A percentile compares a stretch with the other conserved stretches of the same genome.
Evolutionary conservation across 129 eudicot species (phyloP).

Genomic region (Artemisia annua): DNA sequence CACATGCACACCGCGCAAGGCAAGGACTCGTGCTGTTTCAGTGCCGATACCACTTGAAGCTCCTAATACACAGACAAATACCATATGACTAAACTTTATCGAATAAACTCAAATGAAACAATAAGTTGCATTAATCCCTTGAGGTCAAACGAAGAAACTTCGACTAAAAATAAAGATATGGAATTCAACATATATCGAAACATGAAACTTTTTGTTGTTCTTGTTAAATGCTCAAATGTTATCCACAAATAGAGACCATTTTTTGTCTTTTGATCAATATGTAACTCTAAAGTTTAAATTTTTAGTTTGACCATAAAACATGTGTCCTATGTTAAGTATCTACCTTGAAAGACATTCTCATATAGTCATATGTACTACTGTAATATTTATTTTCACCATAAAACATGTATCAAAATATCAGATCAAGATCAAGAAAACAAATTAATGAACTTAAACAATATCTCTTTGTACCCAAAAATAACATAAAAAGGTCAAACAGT

Average conservation of each 20-base stretch:
- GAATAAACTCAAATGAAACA: too few species aligned
- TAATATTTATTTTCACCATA: neutral
- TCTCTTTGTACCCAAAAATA: slow-evolving; percentile 1
- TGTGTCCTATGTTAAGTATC: neutral
- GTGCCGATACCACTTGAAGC: slow-evolving; percentile 80
- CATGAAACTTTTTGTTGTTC: neutral
- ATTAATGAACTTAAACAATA: neutral
- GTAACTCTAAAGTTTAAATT: neutral
- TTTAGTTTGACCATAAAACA: neutral
- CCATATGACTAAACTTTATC: too few species aligned
- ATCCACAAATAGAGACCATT: neutral
- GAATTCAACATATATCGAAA: neutral
- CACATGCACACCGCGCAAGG: slow-evolving; percentile 63
- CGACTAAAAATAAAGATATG: neutral
- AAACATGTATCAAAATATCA: neutral
- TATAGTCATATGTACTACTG: too few species aligned
- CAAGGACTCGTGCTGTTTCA: slow-evolving; percentile 71
- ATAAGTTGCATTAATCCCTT: too few species aligned
- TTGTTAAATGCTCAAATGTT: neutral
- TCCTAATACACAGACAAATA: slow-evolving; percentile 39
- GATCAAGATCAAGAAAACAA: slow-evolving; percentile 7
- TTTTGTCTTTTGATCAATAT: neutral
- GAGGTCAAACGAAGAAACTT: too few species aligned
- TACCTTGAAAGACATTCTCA: neutral
- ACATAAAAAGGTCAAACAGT: neutral